These are phyloP conservation scores for Picea sitchensis DNA, from an alignment of 75 land plant genomes.

Conservation along the genomic window DNA sequence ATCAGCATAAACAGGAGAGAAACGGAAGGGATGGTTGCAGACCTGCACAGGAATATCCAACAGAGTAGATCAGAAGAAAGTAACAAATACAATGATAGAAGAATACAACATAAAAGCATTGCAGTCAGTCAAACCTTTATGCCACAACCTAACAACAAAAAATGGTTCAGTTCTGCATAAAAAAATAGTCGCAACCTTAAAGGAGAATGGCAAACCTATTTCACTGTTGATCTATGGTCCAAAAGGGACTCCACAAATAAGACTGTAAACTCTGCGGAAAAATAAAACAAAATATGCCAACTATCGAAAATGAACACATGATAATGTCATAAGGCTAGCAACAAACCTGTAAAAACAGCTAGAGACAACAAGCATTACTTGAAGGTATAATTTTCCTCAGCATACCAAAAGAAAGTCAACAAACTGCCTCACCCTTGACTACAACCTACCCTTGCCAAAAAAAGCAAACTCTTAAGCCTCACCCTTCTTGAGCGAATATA, in stretches of 20 bases:
- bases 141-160: not conserved
- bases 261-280: not conserved
- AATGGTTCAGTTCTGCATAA: not conserved
- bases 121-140: not conserved
- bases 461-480: no score
- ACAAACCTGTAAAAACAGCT: not conserved
- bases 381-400: no score
- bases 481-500: no score
- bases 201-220: no score
- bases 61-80: not conserved
- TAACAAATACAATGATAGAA: not conserved
- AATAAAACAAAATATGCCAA: not conserved
- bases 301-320: not conserved
- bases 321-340: not conserved
- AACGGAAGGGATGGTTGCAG: slow-evolving; percentile 91
- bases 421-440: no score
- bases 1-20: slow-evolving; percentile 96
- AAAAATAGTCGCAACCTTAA: no score
- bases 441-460: no score
- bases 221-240: not conserved
- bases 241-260: not conserved
- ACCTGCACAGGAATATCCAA: slow-evolving; percentile 51
- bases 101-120: not conserved
- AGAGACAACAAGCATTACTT: no score
- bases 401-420: no score